These are phyloP conservation scores for Paramecium bursaria DNA, from an alignment of 73 alveolate species.

Conservation along the genomic window DNA sequence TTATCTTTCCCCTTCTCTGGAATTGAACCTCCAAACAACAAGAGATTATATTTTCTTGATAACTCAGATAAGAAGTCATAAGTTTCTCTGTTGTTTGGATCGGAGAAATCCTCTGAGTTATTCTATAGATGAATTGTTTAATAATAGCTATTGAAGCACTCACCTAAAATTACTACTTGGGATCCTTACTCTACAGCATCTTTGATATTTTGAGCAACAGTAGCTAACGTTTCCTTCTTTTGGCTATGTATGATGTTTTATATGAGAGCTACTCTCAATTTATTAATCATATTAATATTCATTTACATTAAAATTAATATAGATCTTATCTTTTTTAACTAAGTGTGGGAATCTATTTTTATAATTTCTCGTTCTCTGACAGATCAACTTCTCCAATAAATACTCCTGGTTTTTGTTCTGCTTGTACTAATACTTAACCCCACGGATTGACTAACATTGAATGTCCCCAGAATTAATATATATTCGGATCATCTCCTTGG, in stretches of 20 bases:
- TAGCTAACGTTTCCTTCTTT: slow-evolving; percentile 70
- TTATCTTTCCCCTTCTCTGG: slow-evolving; percentile 87
- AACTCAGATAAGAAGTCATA: slow-evolving; percentile 77
- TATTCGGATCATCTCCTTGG: slow-evolving; percentile 66
- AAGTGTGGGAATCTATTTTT: slow-evolving; percentile 80
- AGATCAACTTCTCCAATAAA: slow-evolving; percentile 84
- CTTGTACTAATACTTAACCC: slow-evolving; percentile 86
- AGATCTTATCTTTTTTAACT: slow-evolving; percentile 85
- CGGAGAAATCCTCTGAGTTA: slow-evolving; percentile 81
- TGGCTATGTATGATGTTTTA: slow-evolving; percentile 67
- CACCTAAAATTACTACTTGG: slow-evolving; percentile 90
- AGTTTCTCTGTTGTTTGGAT: slow-evolving; percentile 81
- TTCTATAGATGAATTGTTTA: slow-evolving; percentile 76
- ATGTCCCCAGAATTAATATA: slow-evolving; percentile 88
- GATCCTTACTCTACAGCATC: slow-evolving; percentile 91
- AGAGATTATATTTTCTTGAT: slow-evolving; percentile 78
- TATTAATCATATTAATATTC: slow-evolving; percentile 37
- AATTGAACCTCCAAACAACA: slow-evolving; percentile 92
- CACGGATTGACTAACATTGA: slow-evolving; percentile 92
- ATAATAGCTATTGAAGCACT: slow-evolving; percentile 89
- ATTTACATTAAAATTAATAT: slow-evolving; percentile 72
- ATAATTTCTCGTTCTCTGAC: slow-evolving; percentile 71
- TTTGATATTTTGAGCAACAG: slow-evolving; percentile 70
- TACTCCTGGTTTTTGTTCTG: slow-evolving; percentile 82
- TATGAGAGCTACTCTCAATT: slow-evolving; percentile 70